Conservation (phyloP, 352 stramenopile species). For the Peronospora farinosa region DNA sequence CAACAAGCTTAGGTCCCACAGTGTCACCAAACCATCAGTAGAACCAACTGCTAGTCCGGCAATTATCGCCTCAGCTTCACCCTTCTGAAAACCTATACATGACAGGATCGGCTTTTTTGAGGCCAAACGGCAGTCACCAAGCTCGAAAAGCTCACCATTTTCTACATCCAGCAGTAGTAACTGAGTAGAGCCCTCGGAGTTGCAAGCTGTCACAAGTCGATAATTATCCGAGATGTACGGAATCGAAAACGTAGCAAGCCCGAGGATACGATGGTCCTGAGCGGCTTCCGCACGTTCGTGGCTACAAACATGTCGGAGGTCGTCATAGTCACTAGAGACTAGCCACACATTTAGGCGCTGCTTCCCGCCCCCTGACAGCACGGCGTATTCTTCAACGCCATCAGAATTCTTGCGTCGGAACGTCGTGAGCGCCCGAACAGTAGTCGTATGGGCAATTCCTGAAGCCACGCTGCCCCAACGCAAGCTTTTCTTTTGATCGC, state of each 20-base stretch:
- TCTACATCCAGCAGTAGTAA: constrained; percentile 54
- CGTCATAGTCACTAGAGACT: constrained; percentile 28
- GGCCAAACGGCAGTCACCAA: constrained; percentile 43
- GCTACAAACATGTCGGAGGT: constrained; percentile 51
- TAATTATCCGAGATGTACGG: constrained; percentile 19
- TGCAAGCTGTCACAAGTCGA: constrained; percentile 56
- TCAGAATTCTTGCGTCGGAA: constrained; percentile 28
- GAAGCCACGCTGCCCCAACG: constrained; percentile 47
- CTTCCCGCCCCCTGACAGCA: constrained; percentile 76
- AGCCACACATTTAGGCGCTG: constrained; percentile 75
- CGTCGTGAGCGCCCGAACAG: constrained; percentile 55
- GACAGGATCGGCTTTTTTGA: constrained; percentile 81
- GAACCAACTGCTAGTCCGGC: constrained; percentile 66
- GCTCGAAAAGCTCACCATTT: constrained; percentile 23
- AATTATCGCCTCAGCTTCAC: constrained; percentile 5
- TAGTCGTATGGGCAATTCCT: constrained; percentile 73
- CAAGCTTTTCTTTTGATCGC: constrained; percentile 5
- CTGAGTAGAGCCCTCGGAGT: constrained; percentile 70
- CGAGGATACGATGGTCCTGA: constrained; percentile 83
- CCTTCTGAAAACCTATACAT: constrained; percentile 42
- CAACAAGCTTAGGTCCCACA: constrained; percentile 56
- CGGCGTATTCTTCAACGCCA: constrained; percentile 31
- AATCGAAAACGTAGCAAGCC: constrained; percentile 52
- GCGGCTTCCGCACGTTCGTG: constrained; percentile 49
- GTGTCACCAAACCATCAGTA: constrained; percentile 71